Conservation (phyloP, 2,329 filamentous ascomycete species). For the Emydomyces testavorans region DNA sequence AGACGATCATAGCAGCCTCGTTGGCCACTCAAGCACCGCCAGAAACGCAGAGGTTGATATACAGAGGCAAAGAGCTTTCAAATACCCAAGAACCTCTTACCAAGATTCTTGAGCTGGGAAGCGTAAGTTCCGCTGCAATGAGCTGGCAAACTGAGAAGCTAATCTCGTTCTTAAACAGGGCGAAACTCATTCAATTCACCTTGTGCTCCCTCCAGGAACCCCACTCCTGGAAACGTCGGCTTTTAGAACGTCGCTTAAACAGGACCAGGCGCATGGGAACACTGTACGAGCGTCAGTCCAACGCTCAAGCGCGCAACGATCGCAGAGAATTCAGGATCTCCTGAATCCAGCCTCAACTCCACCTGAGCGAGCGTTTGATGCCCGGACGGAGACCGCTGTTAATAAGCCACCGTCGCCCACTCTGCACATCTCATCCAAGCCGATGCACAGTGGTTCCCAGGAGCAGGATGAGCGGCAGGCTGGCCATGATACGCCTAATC, state of each 20-base stretch:
- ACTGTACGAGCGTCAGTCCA: background rate
- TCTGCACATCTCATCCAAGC: background rate
- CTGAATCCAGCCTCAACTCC: background rate
- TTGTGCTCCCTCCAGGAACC: constrained; percentile 32
- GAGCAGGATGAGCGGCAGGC: background rate
- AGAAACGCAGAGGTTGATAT: constrained; percentile 46
- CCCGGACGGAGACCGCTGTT: background rate
- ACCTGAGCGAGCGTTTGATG: background rate
- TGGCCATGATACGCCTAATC: background rate
- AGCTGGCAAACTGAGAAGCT: background rate
- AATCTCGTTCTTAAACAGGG: background rate
- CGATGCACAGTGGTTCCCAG: background rate
- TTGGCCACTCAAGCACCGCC: constrained; percentile 39
- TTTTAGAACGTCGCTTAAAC: background rate
- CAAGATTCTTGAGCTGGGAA: constrained; percentile 40
- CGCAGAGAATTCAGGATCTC: constrained; percentile 3
- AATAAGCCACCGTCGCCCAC: background rate
- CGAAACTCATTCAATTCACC: constrained; percentile 27
- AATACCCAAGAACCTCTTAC: constrained; percentile 40
- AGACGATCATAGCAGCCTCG: constrained; percentile 39
- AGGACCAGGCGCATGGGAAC: background rate
- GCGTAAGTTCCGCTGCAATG: constrained; percentile 32
- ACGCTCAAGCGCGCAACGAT: background rate
- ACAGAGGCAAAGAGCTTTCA: constrained; percentile 43
- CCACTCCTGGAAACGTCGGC: constrained; percentile 15